Evolutionary conservation across 768 basidiomycete species (phyloP), one percentile per base, ranked within the genome.

Genomic region (Hygrophoropsis aurantiaca): DNA sequence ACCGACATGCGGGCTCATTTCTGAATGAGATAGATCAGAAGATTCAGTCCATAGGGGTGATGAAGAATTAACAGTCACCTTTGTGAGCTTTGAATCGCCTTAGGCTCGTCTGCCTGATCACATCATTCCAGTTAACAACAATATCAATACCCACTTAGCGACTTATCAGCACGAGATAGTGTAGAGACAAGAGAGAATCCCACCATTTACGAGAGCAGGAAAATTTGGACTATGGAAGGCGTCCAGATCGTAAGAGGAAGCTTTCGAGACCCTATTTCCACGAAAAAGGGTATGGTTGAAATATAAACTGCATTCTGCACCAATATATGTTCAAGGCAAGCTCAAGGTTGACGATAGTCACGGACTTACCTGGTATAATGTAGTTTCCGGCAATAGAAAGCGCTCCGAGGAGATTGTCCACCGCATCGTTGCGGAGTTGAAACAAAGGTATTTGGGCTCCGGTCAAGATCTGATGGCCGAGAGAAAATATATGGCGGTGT

Each of bases 371-470:
- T 61, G 94, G 94, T 44, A 97, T 93, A 51, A 88, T 87, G 58
- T 84, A 94, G 57, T 90, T 85, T 1, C 94, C 94, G 13, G 94
- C 93, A 42, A 95, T 85, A 13, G 86, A 83, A 26, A 97, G 70
- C 3, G 91, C 88, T 7, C 91, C 93, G 62, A 97, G 82, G 9
- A 97, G 70, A 62, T 97, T 97, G 55, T 95, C 94, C 5, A 93
- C 84, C 7, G 93, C 92, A 62, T 97, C 94, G 56, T 94, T 97
- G n/a, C 92, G 80, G 38, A 94, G 72, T 59, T 93, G 87, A 2
- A 89, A 92, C 26, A 94, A 71, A 11, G 94, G 91, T 27, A 97
- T 95, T 69, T 97, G 94, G 0, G 94, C 92, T 11, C 94, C 94
- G 1, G 91, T 95, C 24, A 94, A 56, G 48, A 95, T 91, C 90